A percentile compares a stretch with the other conserved stretches of the same genome.
Evolutionary conservation across 306 rosid species (phyloP).

Genomic region (Medicago lupulina): DNA sequence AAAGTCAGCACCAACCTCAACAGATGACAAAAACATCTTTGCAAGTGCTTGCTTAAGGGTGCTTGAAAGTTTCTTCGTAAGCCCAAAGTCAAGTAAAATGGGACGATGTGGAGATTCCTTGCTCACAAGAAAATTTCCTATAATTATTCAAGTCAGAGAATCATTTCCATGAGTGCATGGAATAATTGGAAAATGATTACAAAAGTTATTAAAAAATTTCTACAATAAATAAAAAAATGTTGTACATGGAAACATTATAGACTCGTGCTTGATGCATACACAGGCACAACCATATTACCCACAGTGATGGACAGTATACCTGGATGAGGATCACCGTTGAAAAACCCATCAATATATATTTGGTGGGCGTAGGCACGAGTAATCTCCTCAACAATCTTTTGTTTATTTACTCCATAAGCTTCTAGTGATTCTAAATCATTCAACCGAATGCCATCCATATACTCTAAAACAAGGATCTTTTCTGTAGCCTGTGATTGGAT

Average conservation of each 20-base stretch:
- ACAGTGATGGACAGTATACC: conserved; percentile 54
- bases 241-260: neutral
- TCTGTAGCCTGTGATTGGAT: conserved; percentile 78
- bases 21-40: conserved; percentile 96
- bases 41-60: conserved; percentile 89
- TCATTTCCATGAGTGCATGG: conserved; percentile 29
- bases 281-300: neutral
- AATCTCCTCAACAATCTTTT: conserved; percentile 88
- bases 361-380: conserved; percentile 99
- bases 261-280: conserved; percentile 3
- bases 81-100: conserved; percentile 96
- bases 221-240: conserved; percentile 13
- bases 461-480: conserved; percentile 84
- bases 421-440: conserved; percentile 79
- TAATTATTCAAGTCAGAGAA: conserved; percentile 35
- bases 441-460: conserved; percentile 97
- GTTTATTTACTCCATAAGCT: conserved; percentile 83
- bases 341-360: conserved; percentile 95
- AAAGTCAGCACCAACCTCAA: conserved; percentile 74
- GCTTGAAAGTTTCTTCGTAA: conserved; percentile 77
- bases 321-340: conserved; percentile 99
- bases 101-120: conserved; percentile 94
- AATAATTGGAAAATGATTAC: conserved; percentile 25
- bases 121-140: conserved; percentile 99
- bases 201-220: conserved; percentile 6